Evolutionary conservation across 176 grass and related monocot species (phyloP).

Genomic region (Pharus latifolius): DNA sequence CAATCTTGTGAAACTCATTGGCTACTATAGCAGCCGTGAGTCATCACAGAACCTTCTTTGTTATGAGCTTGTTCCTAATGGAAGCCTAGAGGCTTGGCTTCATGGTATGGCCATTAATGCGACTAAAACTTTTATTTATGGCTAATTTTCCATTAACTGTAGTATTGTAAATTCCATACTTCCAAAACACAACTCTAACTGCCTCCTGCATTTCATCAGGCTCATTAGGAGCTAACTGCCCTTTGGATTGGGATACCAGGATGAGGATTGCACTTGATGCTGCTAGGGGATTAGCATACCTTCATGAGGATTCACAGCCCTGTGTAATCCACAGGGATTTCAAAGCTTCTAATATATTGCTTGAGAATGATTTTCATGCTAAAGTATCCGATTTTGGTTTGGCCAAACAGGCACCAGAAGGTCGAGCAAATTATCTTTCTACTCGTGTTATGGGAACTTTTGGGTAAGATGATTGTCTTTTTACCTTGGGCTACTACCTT

Average conservation of each 20-base stretch:
- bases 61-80: conserved; percentile 96
- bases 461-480: conserved; percentile 48
- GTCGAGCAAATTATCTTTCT: conserved; percentile 79
- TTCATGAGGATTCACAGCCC: conserved; percentile 96
- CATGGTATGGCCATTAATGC: conserved; percentile 61
- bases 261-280: conserved; percentile 99
- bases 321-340: conserved; percentile 99
- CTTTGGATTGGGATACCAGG: conserved; percentile 96
- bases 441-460: conserved; percentile 99
- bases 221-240: conserved; percentile 56
- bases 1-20: conserved; percentile 98
- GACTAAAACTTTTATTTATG: neutral
- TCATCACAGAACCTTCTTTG: conserved; percentile 81
- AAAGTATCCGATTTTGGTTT: conserved; percentile 99
- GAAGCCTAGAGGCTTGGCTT: conserved; percentile 97
- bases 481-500: neutral
- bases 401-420: conserved; percentile 95
- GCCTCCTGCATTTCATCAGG: conserved; percentile 38
- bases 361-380: conserved; percentile 92
- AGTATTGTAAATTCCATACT: neutral
- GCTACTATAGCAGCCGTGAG: conserved; percentile 80
- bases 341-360: conserved; percentile 99
- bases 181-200: conserved; percentile 9
- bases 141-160: neutral
- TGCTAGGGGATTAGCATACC: conserved; percentile 89